These are phyloP conservation scores for Picea abies DNA, from an alignment of 83 land plant genomes.

Conservation along the genomic window DNA sequence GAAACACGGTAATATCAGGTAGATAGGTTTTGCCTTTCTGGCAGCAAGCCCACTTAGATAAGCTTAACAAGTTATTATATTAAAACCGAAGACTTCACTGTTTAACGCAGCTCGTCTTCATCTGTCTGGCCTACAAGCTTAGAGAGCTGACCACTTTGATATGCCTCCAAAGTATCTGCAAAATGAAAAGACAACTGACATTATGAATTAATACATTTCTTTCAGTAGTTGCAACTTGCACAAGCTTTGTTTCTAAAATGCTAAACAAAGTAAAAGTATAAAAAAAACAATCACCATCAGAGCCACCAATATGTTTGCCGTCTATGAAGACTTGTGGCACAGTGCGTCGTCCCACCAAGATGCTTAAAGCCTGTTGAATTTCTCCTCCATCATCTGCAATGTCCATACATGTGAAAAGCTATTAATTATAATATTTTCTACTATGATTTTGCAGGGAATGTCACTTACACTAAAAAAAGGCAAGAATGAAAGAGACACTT, in stretches of 20 bases:
- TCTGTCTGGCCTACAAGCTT: conserved; percentile 27
- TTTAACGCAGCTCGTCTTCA: conserved; percentile 26
- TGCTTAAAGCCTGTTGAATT: conserved; percentile 75
- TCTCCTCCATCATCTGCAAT: conserved; percentile 79
- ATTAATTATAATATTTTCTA: not conserved
- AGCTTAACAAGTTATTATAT: not conserved
- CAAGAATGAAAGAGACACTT: not conserved
- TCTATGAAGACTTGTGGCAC: conserved; percentile 98
- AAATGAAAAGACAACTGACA: not conserved
- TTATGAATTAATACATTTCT: not conserved
- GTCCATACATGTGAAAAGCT: not conserved
- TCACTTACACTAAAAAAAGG: not conserved
- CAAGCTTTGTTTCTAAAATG: not conserved
- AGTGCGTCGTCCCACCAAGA: conserved; percentile 81
- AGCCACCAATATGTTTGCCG: conserved; percentile 91
- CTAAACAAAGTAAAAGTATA: not conserved
- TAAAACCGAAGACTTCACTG: not conserved
- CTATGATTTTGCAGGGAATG: not conserved
- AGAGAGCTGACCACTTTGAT: conserved; percentile 36
- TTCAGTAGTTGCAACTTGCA: not conserved
- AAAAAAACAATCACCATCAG: conserved; percentile 70
- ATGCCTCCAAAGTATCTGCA: conserved; percentile 45
- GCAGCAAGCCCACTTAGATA: too few relatives aligned
- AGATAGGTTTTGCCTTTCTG: too few relatives aligned
- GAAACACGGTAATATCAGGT: too few relatives aligned